Evolutionary conservation across 1,284 basidiomycete genomes (phyloP), one percentile per base, ranked within the genome.

Genomic region (Schizopora paradoxa): DNA sequence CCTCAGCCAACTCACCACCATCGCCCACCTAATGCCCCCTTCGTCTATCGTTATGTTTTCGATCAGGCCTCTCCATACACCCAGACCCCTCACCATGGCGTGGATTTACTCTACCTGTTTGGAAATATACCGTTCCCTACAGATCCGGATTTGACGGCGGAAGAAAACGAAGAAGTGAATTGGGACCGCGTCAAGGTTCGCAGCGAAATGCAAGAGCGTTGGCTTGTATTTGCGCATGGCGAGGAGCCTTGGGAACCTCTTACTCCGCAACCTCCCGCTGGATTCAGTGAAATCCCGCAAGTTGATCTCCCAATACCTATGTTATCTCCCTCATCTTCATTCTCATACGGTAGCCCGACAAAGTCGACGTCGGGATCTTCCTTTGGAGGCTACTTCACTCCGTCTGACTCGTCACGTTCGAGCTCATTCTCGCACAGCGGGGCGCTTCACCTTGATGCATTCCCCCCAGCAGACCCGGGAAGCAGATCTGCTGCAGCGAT

Each of bases 31-130:
- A 47, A 51, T 27, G 45, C 49, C 4, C 49, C 49, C 3, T 43
- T 72, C 16, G 81, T 86, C 2, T 87, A 79, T 77, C 72, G 85
- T 43, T 87, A 84, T 56, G 76, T 85, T 19, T 87, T 87, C 56
- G 84, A 87, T 62, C 85, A 87, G 62, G 85, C 86, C 54, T 74
- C 79, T 2, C 81, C 82, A 2, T 67, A 71, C 31, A 70, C 74
- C 33, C 73, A 76, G 16, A 62, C 77, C 8, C 74, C 80, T 2
- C 84, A 85, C 59, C 79, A 84, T 54, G 77, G 73, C 0, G 76
- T 77, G 2, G 84, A 87, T 60, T 63, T 87, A 37, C 70, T 83
- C 47, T 87, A 86, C 61, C 70, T 86, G 39, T 87, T 87, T 62
- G 85, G 86, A 62, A 86, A 76, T 49, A 72, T 80, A 6, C 77